Percentiles rank a stretch among this genome's conserved stretches.
Conservation (phyloP, 208 protist genomes). For the Angomonas deanei region DNA sequence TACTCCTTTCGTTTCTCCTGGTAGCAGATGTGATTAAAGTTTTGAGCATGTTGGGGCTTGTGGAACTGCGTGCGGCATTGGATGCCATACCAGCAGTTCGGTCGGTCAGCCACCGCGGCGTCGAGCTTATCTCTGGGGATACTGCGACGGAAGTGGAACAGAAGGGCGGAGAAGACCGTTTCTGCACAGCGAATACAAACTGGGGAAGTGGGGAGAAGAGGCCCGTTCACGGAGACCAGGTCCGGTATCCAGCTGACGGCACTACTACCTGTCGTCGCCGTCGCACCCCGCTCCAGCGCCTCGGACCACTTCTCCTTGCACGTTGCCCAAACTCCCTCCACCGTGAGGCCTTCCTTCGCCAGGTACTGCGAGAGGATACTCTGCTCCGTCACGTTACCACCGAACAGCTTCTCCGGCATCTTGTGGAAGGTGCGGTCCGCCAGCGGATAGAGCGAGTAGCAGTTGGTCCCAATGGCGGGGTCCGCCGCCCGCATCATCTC, state of each 20-base stretch:
- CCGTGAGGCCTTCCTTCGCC: conserved; percentile 18
- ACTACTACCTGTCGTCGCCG: neutral
- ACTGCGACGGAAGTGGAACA: conserved; percentile 73
- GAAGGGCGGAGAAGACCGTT: conserved; percentile 46
- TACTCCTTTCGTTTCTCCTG: conserved; percentile 88
- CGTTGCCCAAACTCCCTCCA: conserved; percentile 36
- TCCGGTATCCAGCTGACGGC: conserved; percentile 53
- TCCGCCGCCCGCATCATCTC: neutral
- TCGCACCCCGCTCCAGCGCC: neutral
- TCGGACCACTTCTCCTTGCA: conserved; percentile 34
- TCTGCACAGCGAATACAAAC: conserved; percentile 58
- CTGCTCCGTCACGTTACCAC: conserved; percentile 68
- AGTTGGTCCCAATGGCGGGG: neutral
- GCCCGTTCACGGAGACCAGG: conserved; percentile 41
- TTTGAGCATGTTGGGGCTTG: conserved; percentile 75
- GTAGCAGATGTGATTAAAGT: conserved; percentile 87
- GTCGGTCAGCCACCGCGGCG: conserved; percentile 41
- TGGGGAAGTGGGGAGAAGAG: conserved; percentile 23
- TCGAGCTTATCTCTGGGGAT: conserved; percentile 52
- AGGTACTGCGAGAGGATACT: conserved; percentile 65
- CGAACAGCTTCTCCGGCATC: conserved; percentile 49
- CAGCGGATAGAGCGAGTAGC: conserved; percentile 6
- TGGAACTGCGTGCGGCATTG: conserved; percentile 83
- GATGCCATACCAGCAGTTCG: conserved; percentile 87
- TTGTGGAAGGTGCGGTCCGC: conserved; percentile 5